A percentile compares a stretch with the other conserved stretches of the same genome.
phyloP scores from a whole-genome alignment of 164 flowering plant genomes.

The Piper betle region DNA sequence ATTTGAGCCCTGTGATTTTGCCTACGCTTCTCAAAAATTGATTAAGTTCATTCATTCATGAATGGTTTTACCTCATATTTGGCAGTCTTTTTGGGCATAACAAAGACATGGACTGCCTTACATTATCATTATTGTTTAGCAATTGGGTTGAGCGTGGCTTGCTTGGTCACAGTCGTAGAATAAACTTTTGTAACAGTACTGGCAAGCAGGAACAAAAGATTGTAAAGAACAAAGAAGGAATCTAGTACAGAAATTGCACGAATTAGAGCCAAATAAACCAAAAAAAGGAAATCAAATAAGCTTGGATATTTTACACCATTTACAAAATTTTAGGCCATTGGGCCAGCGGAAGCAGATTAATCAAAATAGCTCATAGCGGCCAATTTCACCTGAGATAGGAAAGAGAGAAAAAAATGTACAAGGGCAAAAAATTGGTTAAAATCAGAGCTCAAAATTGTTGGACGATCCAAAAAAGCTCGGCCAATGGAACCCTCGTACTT shows the following conservation, averaged over 20 bases:
- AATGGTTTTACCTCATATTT: too few species aligned
- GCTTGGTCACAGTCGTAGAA: too few species aligned
- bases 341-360: not conserved
- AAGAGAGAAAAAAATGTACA: not conserved
- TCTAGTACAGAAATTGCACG: not conserved
- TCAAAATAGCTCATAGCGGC: not conserved
- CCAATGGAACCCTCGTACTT: constrained; percentile 14
- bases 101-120: too few species aligned
- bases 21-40: too few species aligned
- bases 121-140: too few species aligned
- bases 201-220: too few species aligned
- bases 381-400: constrained; percentile 3
- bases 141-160: too few species aligned
- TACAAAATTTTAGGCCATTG: not conserved
- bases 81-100: too few species aligned
- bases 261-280: not conserved
- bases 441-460: not conserved
- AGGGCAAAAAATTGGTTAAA: constrained; percentile 7
- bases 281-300: not conserved
- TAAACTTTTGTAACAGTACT: too few species aligned
- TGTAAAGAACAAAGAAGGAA: too few species aligned
- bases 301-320: not conserved
- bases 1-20: too few species aligned
- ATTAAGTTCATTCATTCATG: too few species aligned
- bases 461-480: constrained; percentile 22